Evolutionary conservation across 2,329 filamentous ascomycete genomes (phyloP).

Genomic region (Nigrograna mackinnonii): DNA sequence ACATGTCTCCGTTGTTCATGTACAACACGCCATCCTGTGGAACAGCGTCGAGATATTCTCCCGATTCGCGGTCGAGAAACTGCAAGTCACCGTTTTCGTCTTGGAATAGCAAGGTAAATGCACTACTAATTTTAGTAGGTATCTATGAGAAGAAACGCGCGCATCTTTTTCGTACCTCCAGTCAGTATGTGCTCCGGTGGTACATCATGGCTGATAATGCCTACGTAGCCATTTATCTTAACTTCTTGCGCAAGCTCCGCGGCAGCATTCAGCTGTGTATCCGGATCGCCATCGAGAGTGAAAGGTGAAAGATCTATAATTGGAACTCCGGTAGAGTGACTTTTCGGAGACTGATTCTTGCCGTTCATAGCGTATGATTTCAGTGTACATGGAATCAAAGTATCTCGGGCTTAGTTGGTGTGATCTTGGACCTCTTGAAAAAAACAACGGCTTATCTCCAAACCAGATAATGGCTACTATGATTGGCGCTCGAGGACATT

Average conservation of each 20-base stretch:
- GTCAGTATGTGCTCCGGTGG: slow-evolving; percentile 59
- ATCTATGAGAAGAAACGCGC: not conserved
- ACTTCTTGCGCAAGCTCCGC: slow-evolving; percentile 47
- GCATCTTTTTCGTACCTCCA: slow-evolving; percentile 45
- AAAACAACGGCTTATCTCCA: no score
- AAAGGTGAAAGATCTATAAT: slow-evolving; percentile 46
- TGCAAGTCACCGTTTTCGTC: slow-evolving; percentile 57
- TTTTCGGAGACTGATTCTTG: no score
- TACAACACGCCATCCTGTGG: slow-evolving; percentile 39
- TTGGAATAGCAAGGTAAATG: slow-evolving; percentile 59
- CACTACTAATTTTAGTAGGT: slow-evolving; percentile 3
- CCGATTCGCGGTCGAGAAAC: slow-evolving; percentile 49
- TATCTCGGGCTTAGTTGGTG: no score
- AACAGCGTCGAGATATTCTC: slow-evolving; percentile 45
- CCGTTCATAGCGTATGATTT: no score
- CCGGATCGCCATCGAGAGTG: slow-evolving; percentile 24
- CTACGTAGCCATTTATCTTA: slow-evolving; percentile 52
- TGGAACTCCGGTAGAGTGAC: no score
- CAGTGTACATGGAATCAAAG: no score
- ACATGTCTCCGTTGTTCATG: slow-evolving; percentile 55
- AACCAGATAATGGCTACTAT: no score
- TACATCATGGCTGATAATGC: slow-evolving; percentile 54
- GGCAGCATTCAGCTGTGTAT: slow-evolving; percentile 33
- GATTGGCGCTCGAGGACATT: no score
- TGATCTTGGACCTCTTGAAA: no score